Evolutionary conservation across 768 basidiomycete genomes (phyloP), one percentile per base, ranked within the genome.

Genomic region (Austroboletus eburneus): DNA sequence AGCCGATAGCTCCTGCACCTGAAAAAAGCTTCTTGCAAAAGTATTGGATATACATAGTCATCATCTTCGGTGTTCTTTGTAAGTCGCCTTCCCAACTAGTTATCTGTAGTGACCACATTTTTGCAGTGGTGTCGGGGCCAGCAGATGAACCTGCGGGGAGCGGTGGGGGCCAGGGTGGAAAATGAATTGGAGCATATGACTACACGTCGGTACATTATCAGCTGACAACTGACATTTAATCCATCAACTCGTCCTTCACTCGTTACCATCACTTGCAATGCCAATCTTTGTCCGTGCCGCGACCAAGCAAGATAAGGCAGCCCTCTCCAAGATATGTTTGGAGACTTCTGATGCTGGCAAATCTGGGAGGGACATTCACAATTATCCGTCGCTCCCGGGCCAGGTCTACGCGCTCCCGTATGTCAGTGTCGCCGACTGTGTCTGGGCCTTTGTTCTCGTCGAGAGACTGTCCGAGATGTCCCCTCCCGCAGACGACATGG

Each of bases 11-110:
- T 47, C 77, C 82, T 0, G 62, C 70, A 27, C 75, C 77, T 0
- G 89, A 94, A 59, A 87, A 91, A 65, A 70, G 80, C 10, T 90
- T 93, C 65, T 46, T 92, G 34, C 86, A 90, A 58, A 93, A 92
- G 63, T 94, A 94, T 65, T 94, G 92, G 92, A 72, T 92, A 65
- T 92, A 91, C 57, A 77, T 90, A 30, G 69, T 75, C 34, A 73
- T 80, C 3, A 63, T 78, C 36, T 63, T 85, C 9, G 58, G 85
- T 16, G 77, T 81, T 36, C 57, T 86, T 16, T 43, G 84, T 87
- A 59, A 65, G 83, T 76, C 43, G 12, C 18, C 4, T 41, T 22
- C 20, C 34, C 4, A 24, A 13, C 21, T 20, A 16, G 8, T 23
- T 50, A 24, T 30, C 9, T 14, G 10, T 25, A 9, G 7, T 48